Conservation (phyloP, 768 basidiomycete species). For the Leccinellum albellum region DNA sequence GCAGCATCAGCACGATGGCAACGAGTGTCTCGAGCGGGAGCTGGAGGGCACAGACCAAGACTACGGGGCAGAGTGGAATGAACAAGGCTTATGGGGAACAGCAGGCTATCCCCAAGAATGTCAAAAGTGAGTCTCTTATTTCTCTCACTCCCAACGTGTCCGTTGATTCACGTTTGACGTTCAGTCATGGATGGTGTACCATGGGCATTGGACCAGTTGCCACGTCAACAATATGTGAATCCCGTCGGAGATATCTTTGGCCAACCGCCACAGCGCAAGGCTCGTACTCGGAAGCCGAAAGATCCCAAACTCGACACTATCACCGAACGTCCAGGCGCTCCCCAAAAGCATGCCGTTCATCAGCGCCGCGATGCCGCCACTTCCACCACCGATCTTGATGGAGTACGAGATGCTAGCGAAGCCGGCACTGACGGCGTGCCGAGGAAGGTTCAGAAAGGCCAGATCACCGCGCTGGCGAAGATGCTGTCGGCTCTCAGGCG, state of each 20-base stretch:
- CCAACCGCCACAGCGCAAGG: conserved; percentile 53
- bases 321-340: conserved; percentile 55
- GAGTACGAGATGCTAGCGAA: conserved; percentile 24
- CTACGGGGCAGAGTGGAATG: conserved; percentile 12
- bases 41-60: conserved; percentile 54
- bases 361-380: conserved; percentile 61
- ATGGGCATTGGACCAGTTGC: conserved; percentile 67
- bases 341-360: conserved; percentile 44
- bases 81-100: conserved; percentile 21
- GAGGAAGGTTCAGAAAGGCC: conserved; percentile 83
- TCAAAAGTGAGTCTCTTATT: conserved; percentile 68
- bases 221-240: conserved; percentile 60
- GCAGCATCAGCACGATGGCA: conserved; percentile 76
- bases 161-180: conserved; percentile 1
- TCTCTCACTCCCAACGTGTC: neutral
- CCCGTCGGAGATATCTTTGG: conserved; percentile 63
- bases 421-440: conserved; percentile 40
- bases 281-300: conserved; percentile 64
- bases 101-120: conserved; percentile 54
- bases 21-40: conserved; percentile 74
- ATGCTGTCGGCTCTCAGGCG: conserved; percentile 82
- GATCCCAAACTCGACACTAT: conserved; percentile 71
- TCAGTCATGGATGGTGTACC: conserved; percentile 76
- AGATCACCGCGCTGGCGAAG: conserved; percentile 88
- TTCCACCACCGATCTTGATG: conserved; percentile 68